Base-by-base conservation (phyloP, 768 basidiomycete genomes). In the Gyrodon lividus region DNA sequence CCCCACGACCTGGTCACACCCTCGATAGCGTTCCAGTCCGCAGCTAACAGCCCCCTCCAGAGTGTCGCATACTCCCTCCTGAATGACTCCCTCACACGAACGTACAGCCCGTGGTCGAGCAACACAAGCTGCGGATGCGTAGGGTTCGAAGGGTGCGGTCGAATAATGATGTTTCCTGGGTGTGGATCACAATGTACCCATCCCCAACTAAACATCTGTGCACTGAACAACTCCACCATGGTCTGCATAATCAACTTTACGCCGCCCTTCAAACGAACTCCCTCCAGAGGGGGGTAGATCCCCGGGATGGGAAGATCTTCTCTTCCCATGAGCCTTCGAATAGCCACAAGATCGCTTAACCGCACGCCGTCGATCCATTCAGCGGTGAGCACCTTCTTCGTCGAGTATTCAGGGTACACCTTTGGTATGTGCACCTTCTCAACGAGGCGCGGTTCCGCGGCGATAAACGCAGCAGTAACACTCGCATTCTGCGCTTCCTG, bases 41-140 rank as follows among this genome's bases (percentile, higher is more conserved):
- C 75, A 1, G 74, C 73, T 17, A 84, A 69, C 60, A 87, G 76
- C 16, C 77, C 78, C 45, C 82, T 77, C 92, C 92, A 94, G 5
- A 96, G 72, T 4, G 74, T 70, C 16, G 87, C 86, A 74, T 94
- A 96, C 50, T 95, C 81, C 28, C 77, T 71, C 55, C 81, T 78
- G 66, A 97, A 92, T 2, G 74, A 65, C 16, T 85, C 79, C 14
- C 81, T 68, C 4, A 93, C 78, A 7, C 74, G 73, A 34, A 95
- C 89, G 63, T 96, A 97, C 10, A 98, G 73, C 1, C 95, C 95
- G 65, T 98, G 95, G 64, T 98, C 95, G 59, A 98, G 82, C 12
- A 97, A 75, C 28, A 97, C 87, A 55, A 92, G 74, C 59, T 89
- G 85, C 2, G 83, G 77, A 5, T 66, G 59, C 38, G 28, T 47